Evolutionary conservation across 1,284 basidiomycete species (phyloP).

Genomic region (Cystobasidiaceae sp.): DNA sequence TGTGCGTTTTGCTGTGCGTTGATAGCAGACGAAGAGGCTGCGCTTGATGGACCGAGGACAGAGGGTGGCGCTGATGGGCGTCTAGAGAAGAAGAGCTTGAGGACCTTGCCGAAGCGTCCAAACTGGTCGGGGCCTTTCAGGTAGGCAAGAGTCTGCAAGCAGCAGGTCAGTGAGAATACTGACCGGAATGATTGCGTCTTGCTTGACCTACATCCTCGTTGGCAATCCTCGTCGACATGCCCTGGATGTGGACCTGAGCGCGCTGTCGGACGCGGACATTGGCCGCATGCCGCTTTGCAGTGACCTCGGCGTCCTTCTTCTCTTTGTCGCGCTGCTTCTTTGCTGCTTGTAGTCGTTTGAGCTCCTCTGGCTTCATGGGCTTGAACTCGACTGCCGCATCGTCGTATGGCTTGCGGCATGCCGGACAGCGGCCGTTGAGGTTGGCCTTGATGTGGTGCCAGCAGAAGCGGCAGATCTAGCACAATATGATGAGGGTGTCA

Average conservation of each 20-base stretch:
- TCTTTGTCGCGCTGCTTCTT: conserved; percentile 94
- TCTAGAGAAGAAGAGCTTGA: conserved; percentile 90
- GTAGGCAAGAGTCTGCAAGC: conserved; percentile 74
- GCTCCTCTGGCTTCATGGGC: conserved; percentile 68
- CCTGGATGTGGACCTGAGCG: conserved; percentile 93
- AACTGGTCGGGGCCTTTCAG: conserved; percentile 95
- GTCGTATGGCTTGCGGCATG: conserved; percentile 88
- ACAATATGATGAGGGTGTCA: not conserved
- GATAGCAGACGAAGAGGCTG: conserved; percentile 39
- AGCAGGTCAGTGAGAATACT: not conserved
- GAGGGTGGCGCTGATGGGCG: conserved; percentile 60
- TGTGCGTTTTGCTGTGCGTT: conserved; percentile 50
- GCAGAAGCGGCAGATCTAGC: conserved; percentile 96
- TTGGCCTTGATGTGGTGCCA: conserved; percentile 98
- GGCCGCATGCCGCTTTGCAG: conserved; percentile 79
- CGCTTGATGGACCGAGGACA: conserved; percentile 42
- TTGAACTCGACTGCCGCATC: conserved; percentile 93
- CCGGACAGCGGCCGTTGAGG: conserved; percentile 92
- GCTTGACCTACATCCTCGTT: conserved; percentile 77
- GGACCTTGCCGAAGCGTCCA: conserved; percentile 97
- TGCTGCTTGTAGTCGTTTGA: conserved; percentile 89
- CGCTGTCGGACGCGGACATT: conserved; percentile 96
- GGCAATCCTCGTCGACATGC: conserved; percentile 81
- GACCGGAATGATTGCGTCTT: conserved; percentile 25
- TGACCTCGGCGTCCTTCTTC: conserved; percentile 86